phyloP scores from a whole-genome alignment of 805 yeast genomes.

The Blastobotrys muscicola region DNA sequence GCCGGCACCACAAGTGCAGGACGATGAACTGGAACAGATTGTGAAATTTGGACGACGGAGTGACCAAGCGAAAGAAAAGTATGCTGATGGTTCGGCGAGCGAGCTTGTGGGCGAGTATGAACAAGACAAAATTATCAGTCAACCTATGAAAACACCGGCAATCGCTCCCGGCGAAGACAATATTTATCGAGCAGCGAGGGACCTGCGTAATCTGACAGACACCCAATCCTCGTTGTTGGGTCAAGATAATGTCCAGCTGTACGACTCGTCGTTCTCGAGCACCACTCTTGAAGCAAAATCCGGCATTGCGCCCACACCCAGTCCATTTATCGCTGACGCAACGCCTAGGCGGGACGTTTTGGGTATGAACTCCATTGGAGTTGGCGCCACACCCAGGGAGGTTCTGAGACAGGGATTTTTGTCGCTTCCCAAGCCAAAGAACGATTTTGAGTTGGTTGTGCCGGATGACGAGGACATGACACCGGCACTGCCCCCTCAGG shows the following conservation, averaged over 20 bases:
- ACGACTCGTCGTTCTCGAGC: constrained; percentile 1
- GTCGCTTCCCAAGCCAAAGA: constrained; percentile 33
- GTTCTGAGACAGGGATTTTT: constrained; percentile 10
- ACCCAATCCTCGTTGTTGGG: constrained; percentile 31
- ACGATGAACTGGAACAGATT: constrained; percentile 24
- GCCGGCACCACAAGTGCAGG: constrained; percentile 29
- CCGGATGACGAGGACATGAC: constrained; percentile 25
- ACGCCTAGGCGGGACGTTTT: constrained; percentile 16
- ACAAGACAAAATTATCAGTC: not conserved
- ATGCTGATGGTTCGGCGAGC: constrained; percentile 11
- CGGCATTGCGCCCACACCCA: constrained; percentile 2
- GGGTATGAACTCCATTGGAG: constrained; percentile 11
- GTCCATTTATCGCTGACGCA: constrained; percentile 3
- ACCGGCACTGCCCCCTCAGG: constrained; percentile 1
- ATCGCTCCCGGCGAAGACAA: constrained; percentile 24
- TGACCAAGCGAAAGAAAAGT: constrained; percentile 12
- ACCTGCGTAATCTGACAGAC: constrained; percentile 27
- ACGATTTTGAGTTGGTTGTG: constrained; percentile 27
- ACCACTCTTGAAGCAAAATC: not conserved
- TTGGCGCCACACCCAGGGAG: constrained; percentile 15
- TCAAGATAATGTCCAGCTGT: constrained; percentile 17
- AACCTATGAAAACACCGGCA: not conserved
- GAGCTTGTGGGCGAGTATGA: constrained; percentile 8
- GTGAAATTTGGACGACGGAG: constrained; percentile 21
- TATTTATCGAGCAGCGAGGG: constrained; percentile 29